Percentiles rank a stretch among this genome's conserved stretches.
Conservation (phyloP, 2,329 filamentous ascomycete genomes). For the Epichloe sibirici region DNA sequence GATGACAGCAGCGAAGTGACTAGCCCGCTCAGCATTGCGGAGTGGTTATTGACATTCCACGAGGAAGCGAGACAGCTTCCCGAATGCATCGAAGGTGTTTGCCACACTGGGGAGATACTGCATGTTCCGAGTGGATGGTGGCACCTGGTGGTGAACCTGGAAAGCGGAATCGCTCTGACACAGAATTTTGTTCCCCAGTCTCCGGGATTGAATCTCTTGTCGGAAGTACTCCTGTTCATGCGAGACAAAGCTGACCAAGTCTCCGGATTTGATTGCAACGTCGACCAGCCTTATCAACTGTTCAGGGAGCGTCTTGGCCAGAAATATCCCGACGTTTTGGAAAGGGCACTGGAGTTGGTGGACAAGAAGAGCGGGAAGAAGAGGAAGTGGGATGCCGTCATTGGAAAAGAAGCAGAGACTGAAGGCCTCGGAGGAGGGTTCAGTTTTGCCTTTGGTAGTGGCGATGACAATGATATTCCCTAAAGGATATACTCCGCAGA, state of each 20-base stretch:
- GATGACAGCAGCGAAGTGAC: slow-evolving; percentile 88
- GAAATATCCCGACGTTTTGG: slow-evolving; percentile 53
- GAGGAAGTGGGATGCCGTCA: slow-evolving; percentile 75
- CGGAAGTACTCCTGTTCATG: slow-evolving; percentile 68
- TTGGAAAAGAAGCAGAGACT: slow-evolving; percentile 28
- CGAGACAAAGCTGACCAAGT: slow-evolving; percentile 74
- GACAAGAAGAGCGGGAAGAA: slow-evolving; percentile 56
- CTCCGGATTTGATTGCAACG: slow-evolving; percentile 65
- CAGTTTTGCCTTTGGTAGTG: slow-evolving; percentile 41
- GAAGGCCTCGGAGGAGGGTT: slow-evolving; percentile 26
- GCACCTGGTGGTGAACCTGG: slow-evolving; percentile 87
- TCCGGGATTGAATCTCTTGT: slow-evolving; percentile 41
- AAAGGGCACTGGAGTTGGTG: slow-evolving; percentile 51
- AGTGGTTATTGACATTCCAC: slow-evolving; percentile 89
- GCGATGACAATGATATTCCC: slow-evolving; percentile 32
- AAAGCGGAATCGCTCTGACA: slow-evolving; percentile 75
- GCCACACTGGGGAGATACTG: slow-evolving; percentile 69
- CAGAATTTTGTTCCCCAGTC: slow-evolving; percentile 85
- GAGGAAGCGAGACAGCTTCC: slow-evolving; percentile 62
- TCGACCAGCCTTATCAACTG: slow-evolving; percentile 60
- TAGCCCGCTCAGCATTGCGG: slow-evolving; percentile 86
- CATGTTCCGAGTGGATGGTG: slow-evolving; percentile 95
- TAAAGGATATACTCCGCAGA: slow-evolving; percentile 10
- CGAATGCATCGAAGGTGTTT: slow-evolving; percentile 78
- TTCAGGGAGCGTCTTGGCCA: slow-evolving; percentile 59